Evolutionary conservation across 2,329 filamentous ascomycete species (phyloP), one percentile per base, ranked within the genome.

Genomic region (Talaromyces atroroseus): DNA sequence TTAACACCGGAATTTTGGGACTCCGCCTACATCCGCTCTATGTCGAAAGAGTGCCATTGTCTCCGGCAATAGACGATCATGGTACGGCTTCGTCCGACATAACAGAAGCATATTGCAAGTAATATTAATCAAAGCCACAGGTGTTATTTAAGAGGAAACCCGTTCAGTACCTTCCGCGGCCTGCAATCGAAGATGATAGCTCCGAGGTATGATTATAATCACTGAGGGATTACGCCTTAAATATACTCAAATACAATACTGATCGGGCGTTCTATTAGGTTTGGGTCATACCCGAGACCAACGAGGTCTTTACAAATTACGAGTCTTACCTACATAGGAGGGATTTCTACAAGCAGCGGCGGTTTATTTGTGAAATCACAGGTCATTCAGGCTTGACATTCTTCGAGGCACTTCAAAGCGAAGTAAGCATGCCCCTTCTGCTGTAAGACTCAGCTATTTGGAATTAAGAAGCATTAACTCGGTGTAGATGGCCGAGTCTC

Each of bases 91-190:
- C 40, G 3, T 3, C 36, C 36, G 14, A 20, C n/a, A 42, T 5
- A 20, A 21, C 18, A 42, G n/a, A 20, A 12, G 5, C 4, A 44
- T 12, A 10, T 18, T 2, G 16, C 2, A 6, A 40, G 34, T 18
- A 32, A 29, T 49, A 54, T 20, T 49, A 49, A 48, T 34, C 2
- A 14, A 36, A 14, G 20, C 26, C 26, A 2, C 24, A 97, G 92
- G 92, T 99, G 65, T 82, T 96, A 62, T 96, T 89, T 75, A 97
- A 97, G 78, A 85, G 94, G 67, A 97, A 97, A 76, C 92, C 92
- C 57, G 91, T 97, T 68, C 86, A 89, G 75, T 88, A 90, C 70
- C 78, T 92, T 63, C 82, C 88, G 50, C 80, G 81, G 49, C 87
- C 88, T 21, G 78, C 82, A 52, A 83, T 92, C 63, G 81, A 91